Evolutionary conservation across 129 eudicot species (phyloP).

Genomic region (Tagetes patula): DNA sequence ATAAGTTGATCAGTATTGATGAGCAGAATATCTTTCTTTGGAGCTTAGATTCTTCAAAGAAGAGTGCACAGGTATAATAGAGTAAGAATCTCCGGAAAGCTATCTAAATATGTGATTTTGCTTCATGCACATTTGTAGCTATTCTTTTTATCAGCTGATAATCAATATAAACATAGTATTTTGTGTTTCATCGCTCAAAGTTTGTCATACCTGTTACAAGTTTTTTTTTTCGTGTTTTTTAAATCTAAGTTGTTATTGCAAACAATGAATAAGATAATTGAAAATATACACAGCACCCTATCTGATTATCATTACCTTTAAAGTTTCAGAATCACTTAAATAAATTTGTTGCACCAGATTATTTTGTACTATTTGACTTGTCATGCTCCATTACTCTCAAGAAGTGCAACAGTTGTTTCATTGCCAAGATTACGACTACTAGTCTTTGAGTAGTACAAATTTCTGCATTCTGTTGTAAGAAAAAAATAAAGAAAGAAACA

Average conservation of each 20-base stretch:
- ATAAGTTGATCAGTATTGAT: conserved; percentile 80
- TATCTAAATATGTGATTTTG: conserved; percentile 17
- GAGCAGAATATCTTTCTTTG: conserved; percentile 86
- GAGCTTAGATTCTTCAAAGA: conserved; percentile 92
- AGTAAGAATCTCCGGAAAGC: conserved; percentile 20
- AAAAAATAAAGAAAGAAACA: background rate
- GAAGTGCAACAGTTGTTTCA: background rate
- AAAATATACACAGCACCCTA: background rate
- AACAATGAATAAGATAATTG: background rate
- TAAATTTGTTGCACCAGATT: background rate
- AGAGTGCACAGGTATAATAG: conserved; percentile 84
- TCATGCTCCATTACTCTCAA: background rate
- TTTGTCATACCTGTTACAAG: background rate
- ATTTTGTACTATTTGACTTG: background rate
- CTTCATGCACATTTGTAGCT: background rate
- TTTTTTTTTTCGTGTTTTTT: background rate
- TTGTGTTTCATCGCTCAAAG: background rate
- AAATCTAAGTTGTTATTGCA: background rate
- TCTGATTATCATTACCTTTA: background rate
- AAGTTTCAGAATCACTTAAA: background rate
- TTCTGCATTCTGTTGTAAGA: background rate
- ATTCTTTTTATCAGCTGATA: background rate
- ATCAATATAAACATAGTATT: background rate
- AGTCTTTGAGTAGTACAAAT: background rate
- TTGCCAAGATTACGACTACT: background rate